Base-by-base conservation (phyloP, 352 stramenopile genomes). In the Pythium myriotylum region DNA sequence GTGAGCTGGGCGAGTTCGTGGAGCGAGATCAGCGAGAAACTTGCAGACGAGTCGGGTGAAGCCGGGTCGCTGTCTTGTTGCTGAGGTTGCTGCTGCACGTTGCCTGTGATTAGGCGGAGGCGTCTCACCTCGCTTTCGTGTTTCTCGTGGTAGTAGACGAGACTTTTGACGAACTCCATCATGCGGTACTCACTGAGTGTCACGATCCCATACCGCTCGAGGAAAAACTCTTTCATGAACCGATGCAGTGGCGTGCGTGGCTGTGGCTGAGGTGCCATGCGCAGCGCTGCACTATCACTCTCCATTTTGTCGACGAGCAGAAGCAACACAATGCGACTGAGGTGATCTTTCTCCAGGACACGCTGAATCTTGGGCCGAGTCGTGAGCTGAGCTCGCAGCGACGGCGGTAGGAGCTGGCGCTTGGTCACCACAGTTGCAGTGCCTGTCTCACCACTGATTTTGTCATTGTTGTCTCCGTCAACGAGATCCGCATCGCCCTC, bases 141-240 rank as follows among this genome's bases (percentile, higher is more conserved):
- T n/a, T 70, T 62, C 43, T 80, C 77, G 51, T 84, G 71, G 67
- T 84, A 80, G 37, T 74, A 86, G 7, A 87, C 54, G 13, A 67
- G 71, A 39, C 77, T 88, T 46, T 88, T 88, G 50, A 88, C 72
- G 37, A 88, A 40, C 66, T 91, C 79, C 65, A 91, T 77, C 68
- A 91, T 72, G 67, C 86, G 82, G 40, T 74, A 86, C 55, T 91
- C 82, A 5, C 79, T 77, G 14, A 91, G 75, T 5, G 70, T 54
- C n/a, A 72, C 77, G 20, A 89, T 48, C 20, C 80, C 79, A 59
- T 86, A 89, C 40, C 71, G 72, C 32, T 40, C 23, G 2, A 87
- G 17, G 62, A 91, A 88, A 42, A 68, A 77, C 16, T 85, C 67
- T 43, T 88, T 87, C 47, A 91, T 73, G 55, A 84, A 84, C 17